Evolutionary conservation across 2,329 filamentous ascomycete genomes (phyloP).

Genomic region (Falciphora oryzae): DNA sequence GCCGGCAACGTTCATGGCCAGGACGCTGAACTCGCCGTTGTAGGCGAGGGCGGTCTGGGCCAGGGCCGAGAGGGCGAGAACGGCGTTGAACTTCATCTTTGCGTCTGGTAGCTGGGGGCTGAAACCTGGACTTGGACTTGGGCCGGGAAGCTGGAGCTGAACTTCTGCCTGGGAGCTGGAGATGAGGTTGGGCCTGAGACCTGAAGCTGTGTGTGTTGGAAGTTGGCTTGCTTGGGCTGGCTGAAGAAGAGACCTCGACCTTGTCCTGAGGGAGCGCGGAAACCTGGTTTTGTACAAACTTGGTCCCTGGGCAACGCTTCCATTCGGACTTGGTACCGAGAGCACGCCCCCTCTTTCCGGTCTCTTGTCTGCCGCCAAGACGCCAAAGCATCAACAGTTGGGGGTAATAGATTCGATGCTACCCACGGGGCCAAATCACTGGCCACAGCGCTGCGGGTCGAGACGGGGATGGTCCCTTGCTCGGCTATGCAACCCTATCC

Average conservation of each 20-base stretch:
- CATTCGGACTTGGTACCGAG: not conserved
- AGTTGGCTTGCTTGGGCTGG: not conserved
- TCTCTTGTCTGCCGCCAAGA: not conserved
- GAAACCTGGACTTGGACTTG: not conserved
- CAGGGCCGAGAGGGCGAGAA: slow-evolving; percentile 5
- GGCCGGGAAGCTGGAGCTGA: not conserved
- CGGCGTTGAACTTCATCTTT: slow-evolving; percentile 9
- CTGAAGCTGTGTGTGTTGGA: not conserved
- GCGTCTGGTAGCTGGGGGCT: not conserved
- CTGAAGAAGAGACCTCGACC: not conserved
- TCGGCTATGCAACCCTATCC: not conserved
- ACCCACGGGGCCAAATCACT: not conserved
- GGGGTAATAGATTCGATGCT: not conserved
- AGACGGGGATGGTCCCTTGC: not conserved
- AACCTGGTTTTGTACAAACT: not conserved
- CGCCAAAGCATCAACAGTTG: too few species aligned
- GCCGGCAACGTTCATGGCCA: slow-evolving; percentile 56
- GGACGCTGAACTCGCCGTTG: slow-evolving; percentile 39
- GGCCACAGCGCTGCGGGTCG: not conserved
- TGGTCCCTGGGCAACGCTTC: not conserved
- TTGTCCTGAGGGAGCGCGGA: not conserved
- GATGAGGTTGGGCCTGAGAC: not conserved
- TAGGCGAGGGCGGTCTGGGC: slow-evolving; percentile 4
- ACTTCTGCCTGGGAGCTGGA: not conserved
- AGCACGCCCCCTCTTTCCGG: not conserved